Base-by-base conservation (phyloP, 192 early-diverging fungal species). In the Backusella morwellensis region DNA sequence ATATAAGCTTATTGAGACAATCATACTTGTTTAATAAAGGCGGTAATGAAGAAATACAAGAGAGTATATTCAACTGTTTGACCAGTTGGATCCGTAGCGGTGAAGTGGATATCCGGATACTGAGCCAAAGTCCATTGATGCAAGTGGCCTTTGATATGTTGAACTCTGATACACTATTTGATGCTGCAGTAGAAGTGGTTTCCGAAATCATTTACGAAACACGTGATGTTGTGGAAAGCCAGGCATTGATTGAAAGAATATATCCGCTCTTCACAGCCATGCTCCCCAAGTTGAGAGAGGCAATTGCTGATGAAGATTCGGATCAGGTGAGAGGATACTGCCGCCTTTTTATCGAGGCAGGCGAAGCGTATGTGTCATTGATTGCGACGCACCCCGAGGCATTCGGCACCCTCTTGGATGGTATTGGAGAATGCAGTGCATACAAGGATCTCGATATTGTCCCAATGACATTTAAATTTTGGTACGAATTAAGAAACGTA, bases 391-490 rank as follows among this genome's bases (percentile, higher is more conserved):
- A 93, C 80, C 86, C 89, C 26, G 87, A 91, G 7, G 85, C 88
- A 2, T 98, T 95, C 77, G 81, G 80, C 35, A 84, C 86, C 6
- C 87, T 98, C n/a, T 86, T 98, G 6, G 90, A 92, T 14, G 95
- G 91, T 6, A 89, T 99, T 70, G 88, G 94, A 7, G 86, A 91
- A 66, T 98, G 96, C 74, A 93, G 94, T 32, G 88, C 91, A 17
- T 89, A 88, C 75, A 88, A 91, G 17, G 93, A 92, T 70, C 83
- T 96, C 17, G 97, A 98, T 36, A 93, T 97, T 35, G 93, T 95
- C 11, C 85, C 86, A 41, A 95, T 98, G 87, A 94, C 96, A 23
- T 97, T 97, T 84, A 85, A 90, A 19, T 97, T 98, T 68, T 99
- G 98, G 98, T 90, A 88, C 47, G 81, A 86, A 67, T 86, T 98